These are phyloP conservation scores for Yamadazyma jaroonii DNA, from an alignment of 1,139 yeast genomes.

Conservation along the genomic window DNA sequence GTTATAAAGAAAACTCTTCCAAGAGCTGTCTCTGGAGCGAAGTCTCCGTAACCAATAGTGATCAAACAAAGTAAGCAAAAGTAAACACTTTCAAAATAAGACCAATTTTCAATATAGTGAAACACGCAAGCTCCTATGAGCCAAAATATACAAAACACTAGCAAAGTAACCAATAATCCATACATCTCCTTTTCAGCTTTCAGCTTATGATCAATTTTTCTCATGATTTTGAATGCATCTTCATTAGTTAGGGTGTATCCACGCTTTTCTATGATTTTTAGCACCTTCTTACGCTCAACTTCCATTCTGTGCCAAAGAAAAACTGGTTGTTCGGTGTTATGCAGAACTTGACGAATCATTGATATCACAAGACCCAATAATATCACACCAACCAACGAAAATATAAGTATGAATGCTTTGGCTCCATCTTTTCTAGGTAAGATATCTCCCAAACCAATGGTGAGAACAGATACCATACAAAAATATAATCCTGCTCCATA, in stretches of 20 bases:
- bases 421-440: conserved; percentile 52
- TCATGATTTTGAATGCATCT: conserved; percentile 55
- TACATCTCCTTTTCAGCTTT: conserved; percentile 23
- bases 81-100: conserved; percentile 65
- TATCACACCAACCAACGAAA: conserved; percentile 66
- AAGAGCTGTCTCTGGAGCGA: conserved; percentile 56
- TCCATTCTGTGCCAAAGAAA: conserved; percentile 63
- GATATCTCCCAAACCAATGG: conserved; percentile 80
- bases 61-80: conserved; percentile 72
- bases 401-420: conserved; percentile 56
- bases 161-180: conserved; percentile 39
- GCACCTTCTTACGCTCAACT: conserved; percentile 19
- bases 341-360: conserved; percentile 63
- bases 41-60: conserved; percentile 86
- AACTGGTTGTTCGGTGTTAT: conserved; percentile 59
- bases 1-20: conserved; percentile 72
- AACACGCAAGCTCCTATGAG: conserved; percentile 69
- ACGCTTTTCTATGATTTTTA: conserved; percentile 17
- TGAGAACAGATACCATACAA: conserved; percentile 67
- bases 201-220: conserved; percentile 42
- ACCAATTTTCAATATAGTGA: conserved; percentile 59
- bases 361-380: conserved; percentile 70
- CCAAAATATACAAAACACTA: conserved; percentile 59
- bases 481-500: conserved; percentile 69
- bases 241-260: conserved; percentile 24